Evolutionary conservation across 164 flowering plant genomes (phyloP).

Genomic region (Piper betle): DNA sequence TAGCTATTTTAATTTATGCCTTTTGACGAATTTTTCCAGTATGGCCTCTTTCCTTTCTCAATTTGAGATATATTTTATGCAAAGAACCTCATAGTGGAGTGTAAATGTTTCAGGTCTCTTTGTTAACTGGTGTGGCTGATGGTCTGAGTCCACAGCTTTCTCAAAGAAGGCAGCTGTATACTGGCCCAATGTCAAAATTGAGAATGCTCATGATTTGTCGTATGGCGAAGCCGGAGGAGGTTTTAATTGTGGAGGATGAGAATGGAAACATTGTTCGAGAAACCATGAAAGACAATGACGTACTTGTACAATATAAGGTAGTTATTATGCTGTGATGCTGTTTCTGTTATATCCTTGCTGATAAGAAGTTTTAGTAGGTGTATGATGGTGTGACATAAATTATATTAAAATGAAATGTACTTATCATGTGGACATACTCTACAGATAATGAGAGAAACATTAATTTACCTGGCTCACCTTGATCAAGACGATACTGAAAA

Average conservation of each 20-base stretch:
- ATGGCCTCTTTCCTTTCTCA: neutral
- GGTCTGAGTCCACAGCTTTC: slow-evolving; percentile 60
- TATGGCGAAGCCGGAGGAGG: slow-evolving; percentile 99
- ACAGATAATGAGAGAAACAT: slow-evolving; percentile 96
- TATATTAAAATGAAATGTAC: neutral
- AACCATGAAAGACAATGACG: slow-evolving; percentile 99
- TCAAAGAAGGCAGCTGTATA: slow-evolving; percentile 77
- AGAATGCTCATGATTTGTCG: slow-evolving; percentile 92
- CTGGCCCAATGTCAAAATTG: slow-evolving; percentile 80
- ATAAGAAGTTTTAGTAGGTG: neutral
- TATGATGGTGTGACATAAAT: neutral
- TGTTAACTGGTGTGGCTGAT: slow-evolving; percentile 62
- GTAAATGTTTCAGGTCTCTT: slow-evolving; percentile 35
- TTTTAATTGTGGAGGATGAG: slow-evolving; percentile 97
- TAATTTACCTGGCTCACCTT: slow-evolving; percentile 88
- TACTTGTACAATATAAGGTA: slow-evolving; percentile 97
- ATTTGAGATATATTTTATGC: neutral
- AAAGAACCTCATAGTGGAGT: neutral
- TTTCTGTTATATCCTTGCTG: neutral
- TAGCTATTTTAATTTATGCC: too few relatives aligned
- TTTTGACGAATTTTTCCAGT: neutral
- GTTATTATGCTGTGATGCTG: neutral
- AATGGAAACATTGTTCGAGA: slow-evolving; percentile 99
- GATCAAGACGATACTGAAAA: slow-evolving; percentile 98
- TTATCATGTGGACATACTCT: slow-evolving; percentile 3